Evolutionary conservation across 169 alveolate species (phyloP).

Genomic region (Ichthyophthirius multifiliis): DNA sequence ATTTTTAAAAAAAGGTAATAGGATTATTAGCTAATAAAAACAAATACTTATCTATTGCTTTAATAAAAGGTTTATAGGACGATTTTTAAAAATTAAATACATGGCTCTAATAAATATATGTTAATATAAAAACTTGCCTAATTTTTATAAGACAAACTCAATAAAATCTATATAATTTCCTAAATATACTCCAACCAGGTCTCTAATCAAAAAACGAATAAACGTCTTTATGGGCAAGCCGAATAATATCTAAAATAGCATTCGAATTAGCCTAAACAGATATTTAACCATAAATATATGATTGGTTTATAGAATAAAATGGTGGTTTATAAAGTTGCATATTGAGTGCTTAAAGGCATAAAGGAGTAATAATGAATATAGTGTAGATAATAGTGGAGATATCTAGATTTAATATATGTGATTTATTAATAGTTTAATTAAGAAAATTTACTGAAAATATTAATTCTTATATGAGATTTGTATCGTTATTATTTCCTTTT

Average conservation of each 20-base stretch:
- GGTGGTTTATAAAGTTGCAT: slow-evolving; percentile 64
- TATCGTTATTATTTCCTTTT: background rate
- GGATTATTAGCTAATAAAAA: background rate
- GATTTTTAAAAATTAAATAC: background rate
- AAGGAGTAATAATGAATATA: slow-evolving; percentile 52
- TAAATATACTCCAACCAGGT: background rate
- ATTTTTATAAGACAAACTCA: background rate
- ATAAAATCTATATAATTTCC: background rate
- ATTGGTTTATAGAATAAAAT: slow-evolving; percentile 57
- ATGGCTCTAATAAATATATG: background rate
- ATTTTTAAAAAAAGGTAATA: background rate
- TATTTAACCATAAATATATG: background rate
- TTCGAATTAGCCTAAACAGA: background rate
- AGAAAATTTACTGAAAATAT: slow-evolving; percentile 23
- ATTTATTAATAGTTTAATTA: slow-evolving; percentile 33
- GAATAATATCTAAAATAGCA: background rate
- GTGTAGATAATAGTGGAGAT: slow-evolving; percentile 60
- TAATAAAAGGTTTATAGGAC: background rate
- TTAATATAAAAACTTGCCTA: background rate
- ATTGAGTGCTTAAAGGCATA: slow-evolving; percentile 61
- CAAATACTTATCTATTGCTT: background rate
- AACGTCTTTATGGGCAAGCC: background rate
- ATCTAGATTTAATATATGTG: slow-evolving; percentile 65
- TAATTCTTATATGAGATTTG: background rate
- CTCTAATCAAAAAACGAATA: background rate